Conservation (phyloP, 179 eudicot genomes). For the Beta macrorhiza region DNA sequence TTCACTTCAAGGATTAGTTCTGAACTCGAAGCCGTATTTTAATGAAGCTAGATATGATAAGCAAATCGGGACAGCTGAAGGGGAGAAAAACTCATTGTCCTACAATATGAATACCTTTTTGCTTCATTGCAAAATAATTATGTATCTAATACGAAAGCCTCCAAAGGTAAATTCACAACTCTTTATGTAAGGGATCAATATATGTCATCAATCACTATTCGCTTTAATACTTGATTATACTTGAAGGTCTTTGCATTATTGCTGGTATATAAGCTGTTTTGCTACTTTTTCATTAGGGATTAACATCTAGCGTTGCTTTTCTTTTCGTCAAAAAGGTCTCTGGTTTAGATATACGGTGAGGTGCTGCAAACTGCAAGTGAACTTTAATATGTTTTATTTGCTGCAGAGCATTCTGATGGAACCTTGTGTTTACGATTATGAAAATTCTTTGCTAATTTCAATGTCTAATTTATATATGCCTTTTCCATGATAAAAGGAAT, state of each 20-base stretch:
- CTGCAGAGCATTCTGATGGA: too few relatives aligned
- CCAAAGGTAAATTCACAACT: conserved; percentile 65
- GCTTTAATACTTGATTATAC: neutral
- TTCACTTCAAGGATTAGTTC: conserved; percentile 90
- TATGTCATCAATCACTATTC: conserved; percentile 6
- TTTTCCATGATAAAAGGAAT: too few relatives aligned
- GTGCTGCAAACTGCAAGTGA: too few relatives aligned
- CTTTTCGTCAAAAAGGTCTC: too few relatives aligned
- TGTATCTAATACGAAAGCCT: conserved; percentile 43
- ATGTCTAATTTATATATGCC: too few relatives aligned
- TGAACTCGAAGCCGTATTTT: conserved; percentile 89
- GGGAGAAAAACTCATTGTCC: conserved; percentile 90
- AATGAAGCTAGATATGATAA: conserved; percentile 99
- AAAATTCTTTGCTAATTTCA: too few relatives aligned
- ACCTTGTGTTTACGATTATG: too few relatives aligned
- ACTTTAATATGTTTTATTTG: too few relatives aligned
- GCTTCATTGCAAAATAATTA: conserved; percentile 72
- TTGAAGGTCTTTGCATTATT: neutral
- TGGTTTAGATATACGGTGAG: too few relatives aligned
- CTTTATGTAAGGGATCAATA: neutral
- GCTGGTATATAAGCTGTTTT: neutral
- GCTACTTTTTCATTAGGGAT: too few relatives aligned
- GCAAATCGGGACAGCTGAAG: conserved; percentile 90
- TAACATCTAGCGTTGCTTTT: too few relatives aligned
- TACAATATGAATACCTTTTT: conserved; percentile 91